Base-by-base conservation (phyloP, 257 asterid species). In the Leonotis leonurus region DNA sequence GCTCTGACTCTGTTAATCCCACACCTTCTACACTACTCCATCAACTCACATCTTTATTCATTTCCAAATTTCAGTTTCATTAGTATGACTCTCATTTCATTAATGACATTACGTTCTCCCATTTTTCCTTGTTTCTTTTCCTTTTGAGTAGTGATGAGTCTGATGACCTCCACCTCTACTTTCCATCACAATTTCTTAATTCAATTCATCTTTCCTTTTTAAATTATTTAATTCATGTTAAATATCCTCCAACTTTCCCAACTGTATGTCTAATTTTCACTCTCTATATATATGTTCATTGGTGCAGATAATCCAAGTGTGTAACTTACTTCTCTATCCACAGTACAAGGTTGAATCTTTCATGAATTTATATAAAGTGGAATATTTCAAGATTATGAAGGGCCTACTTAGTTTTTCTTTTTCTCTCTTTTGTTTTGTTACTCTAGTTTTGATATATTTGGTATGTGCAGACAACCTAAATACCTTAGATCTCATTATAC, bases 1-100 rank as follows among this genome's bases (percentile, higher is more conserved):
- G 29, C 51, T 20, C 39, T 16, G 52, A 60, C n/a, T 56, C 65
- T 48, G 60, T 55, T 46, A 56, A 56, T 53, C 65, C 36, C 27
- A 22, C 69, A 53, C 16, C 54, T 29, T 29, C 62, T 37, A n/a
- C 4, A 46, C 64, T 37, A n/a, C 4, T 36, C 64, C 49, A 39
- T 16, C 35, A 46, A 56, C 2, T 18, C 26, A 58, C 46, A 58
- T 26, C 61, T 50, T 37, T 18, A 9, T 14, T 5, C 7, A n/a
- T 9, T 27, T 51, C 22, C 18, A 6, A 60, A 21, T 50, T 39
- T 49, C 32, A 25, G 30, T 46, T n/a, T n/a, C n/a, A 14, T 44
- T 20, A 22, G 9, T 40, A 22, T 20, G 7, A 24, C 11, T 26
- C n/a, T 4, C 6, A 6, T 9, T n/a, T 8, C 14, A 9, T 29